These are phyloP conservation scores for Hymenoscyphus linearis DNA, from an alignment of 2,329 filamentous ascomycete genomes.

Conservation along the genomic window DNA sequence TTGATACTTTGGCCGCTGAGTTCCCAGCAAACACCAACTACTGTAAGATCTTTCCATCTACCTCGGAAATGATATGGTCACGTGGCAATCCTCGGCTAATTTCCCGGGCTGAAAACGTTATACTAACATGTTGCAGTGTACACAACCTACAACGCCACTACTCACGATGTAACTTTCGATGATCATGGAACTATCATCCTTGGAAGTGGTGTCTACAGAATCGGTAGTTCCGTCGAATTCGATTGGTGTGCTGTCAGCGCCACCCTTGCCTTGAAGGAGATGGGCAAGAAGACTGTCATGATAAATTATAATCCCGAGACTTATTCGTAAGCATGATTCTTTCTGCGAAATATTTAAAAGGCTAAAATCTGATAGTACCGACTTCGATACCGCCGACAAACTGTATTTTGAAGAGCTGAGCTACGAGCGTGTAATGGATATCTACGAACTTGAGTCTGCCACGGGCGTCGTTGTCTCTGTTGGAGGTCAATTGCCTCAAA, in stretches of 20 bases:
- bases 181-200: conserved; percentile 87
- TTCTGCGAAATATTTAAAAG: neutral
- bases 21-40: conserved; percentile 12
- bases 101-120: neutral
- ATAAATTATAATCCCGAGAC: conserved; percentile 71
- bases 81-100: neutral
- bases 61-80: no score
- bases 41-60: neutral
- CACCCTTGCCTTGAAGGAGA: conserved; percentile 72
- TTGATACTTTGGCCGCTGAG: conserved; percentile 94
- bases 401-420: conserved; percentile 96
- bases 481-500: conserved; percentile 93
- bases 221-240: conserved; percentile 96
- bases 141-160: conserved; percentile 94
- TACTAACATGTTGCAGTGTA: neutral
- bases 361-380: conserved; percentile 53
- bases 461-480: conserved; percentile 91
- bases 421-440: conserved; percentile 98
- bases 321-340: accelerated
- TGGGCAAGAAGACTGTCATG: conserved; percentile 97
- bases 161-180: conserved; percentile 89
- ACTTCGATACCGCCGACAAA: conserved; percentile 83
- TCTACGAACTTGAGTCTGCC: conserved; percentile 86
- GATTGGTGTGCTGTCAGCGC: conserved; percentile 97
- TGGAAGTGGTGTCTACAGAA: conserved; percentile 93